These are phyloP conservation scores for Fusarium irregulare DNA, from an alignment of 2,329 filamentous ascomycete species.

Conservation along the genomic window DNA sequence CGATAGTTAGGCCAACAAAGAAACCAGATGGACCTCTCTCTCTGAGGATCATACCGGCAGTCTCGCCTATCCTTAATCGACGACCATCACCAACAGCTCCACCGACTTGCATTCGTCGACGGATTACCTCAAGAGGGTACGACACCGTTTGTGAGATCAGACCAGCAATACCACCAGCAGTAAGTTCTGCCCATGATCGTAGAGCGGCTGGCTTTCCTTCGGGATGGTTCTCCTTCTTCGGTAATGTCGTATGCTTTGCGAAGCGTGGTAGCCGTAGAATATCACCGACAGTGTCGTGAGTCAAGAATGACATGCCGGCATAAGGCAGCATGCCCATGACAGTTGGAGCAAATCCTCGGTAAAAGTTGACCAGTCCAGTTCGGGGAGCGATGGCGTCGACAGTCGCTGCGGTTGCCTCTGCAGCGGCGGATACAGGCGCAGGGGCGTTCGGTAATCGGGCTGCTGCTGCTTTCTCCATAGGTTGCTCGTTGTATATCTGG, in stretches of 20 bases:
- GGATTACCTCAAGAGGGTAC: constrained; percentile 93
- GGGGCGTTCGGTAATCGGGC: constrained; percentile 47
- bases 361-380: constrained; percentile 87
- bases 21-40: constrained; percentile 85
- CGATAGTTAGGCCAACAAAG: constrained; percentile 92
- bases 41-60: constrained; percentile 76
- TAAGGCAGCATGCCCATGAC: constrained; percentile 96
- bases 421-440: constrained; percentile 50
- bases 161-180: constrained; percentile 85
- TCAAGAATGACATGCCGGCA: constrained; percentile 93
- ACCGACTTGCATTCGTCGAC: constrained; percentile 94
- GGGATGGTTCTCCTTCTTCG: constrained; percentile 65
- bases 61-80: constrained; percentile 81
- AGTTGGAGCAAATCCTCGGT: constrained; percentile 91
- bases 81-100: constrained; percentile 93
- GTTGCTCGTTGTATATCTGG: constrained; percentile 86
- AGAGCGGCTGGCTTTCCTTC: constrained; percentile 76
- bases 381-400: constrained; percentile 64
- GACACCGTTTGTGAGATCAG: constrained; percentile 90
- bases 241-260: constrained; percentile 79
- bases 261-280: constrained; percentile 77
- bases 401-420: constrained; percentile 56
- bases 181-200: constrained; percentile 86
- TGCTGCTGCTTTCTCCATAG: constrained; percentile 52
- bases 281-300: constrained; percentile 91